These are phyloP conservation scores for Didymella sp. DNA, from an alignment of 2,329 filamentous ascomycete species.

Conservation along the genomic window DNA sequence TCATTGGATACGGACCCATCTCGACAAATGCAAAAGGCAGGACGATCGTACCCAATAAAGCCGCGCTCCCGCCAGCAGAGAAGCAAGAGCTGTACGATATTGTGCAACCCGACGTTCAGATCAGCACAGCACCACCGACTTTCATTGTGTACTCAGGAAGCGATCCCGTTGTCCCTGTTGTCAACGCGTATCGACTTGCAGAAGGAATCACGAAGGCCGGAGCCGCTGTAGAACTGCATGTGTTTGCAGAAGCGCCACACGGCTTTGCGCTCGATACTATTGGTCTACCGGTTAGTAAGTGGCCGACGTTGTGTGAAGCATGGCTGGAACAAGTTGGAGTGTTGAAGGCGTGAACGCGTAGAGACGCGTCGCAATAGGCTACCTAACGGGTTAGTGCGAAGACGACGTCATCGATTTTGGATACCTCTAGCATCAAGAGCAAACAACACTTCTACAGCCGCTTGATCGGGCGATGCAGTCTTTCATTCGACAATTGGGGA, in stretches of 20 bases:
- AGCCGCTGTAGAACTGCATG: conserved; percentile 25
- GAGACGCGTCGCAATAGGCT: background rate
- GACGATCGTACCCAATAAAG: conserved; percentile 23
- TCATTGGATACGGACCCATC: conserved; percentile 31
- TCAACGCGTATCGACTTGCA: conserved; percentile 29
- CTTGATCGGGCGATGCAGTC: conserved; percentile 3
- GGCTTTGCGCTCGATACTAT: conserved; percentile 29
- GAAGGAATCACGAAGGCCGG: conserved; percentile 20
- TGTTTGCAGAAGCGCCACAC: conserved; percentile 32
- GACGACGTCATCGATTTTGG: conserved; percentile 16
- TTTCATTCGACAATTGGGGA: background rate
- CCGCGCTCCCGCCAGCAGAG: conserved; percentile 23
- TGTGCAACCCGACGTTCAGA: conserved; percentile 30
- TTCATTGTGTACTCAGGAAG: conserved; percentile 32
- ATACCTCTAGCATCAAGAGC: background rate
- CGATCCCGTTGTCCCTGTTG: conserved; percentile 26
- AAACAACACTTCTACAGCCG: background rate
- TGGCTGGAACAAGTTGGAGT: conserved; percentile 26
- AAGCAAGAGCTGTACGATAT: conserved; percentile 29
- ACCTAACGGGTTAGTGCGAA: conserved; percentile 13
- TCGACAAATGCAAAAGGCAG: conserved; percentile 30
- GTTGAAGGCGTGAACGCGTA: conserved; percentile 3
- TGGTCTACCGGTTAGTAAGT: conserved; percentile 23
- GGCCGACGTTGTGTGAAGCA: conserved; percentile 25
- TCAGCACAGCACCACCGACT: conserved; percentile 16